Evolutionary conservation across 352 stramenopile species (phyloP), one percentile per base, ranked within the genome.

Genomic region (Achlya hypogyna): DNA sequence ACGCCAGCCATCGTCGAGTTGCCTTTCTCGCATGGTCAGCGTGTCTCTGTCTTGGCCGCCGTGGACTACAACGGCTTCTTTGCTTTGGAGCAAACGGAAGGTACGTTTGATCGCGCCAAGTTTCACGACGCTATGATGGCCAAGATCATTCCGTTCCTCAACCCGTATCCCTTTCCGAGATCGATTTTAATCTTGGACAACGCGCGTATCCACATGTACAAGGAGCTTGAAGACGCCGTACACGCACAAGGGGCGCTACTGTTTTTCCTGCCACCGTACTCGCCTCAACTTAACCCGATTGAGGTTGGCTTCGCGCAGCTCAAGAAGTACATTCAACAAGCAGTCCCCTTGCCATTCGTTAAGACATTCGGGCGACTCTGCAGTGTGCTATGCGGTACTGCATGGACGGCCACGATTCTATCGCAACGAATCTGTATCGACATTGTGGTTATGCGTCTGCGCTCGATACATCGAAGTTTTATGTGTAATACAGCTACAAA

Each of bases 191-290:
- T 72, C 9, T 6, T 76, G 0, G 68, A 75, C 62, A 73, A 78
- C 38, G 71, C 68, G 18, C 72, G 72, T 20, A 78, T 74, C 20
- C 73, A 75, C 22, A 73, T 75, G 71, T 76, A 70, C 23, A 5
- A 2, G 0, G 63, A 75, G 42, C 25, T 73, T 3, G 53, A 64
- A 4, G 28, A 45, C n/a, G 63, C 49, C 9, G 47, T 72, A 12
- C 71, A 73, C 51, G 12, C 45, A 8, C 28, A 28, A 20, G 68
- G 68, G 18, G 66, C 71, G 0, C 29, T 62, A 8, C 22, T 74
- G 0, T 27, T 72, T 1, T 72, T 66, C 34, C 42, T 74, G 5
- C 51, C 64, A 0, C 69, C 69, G 0, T 76, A 76, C 5, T 76
- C 32, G 6, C 69, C 71, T 0, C 64, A 76, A 28, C 51, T 74